Evolutionary conservation across 805 yeast species (phyloP).

Genomic region (Yarrowia sp.): DNA sequence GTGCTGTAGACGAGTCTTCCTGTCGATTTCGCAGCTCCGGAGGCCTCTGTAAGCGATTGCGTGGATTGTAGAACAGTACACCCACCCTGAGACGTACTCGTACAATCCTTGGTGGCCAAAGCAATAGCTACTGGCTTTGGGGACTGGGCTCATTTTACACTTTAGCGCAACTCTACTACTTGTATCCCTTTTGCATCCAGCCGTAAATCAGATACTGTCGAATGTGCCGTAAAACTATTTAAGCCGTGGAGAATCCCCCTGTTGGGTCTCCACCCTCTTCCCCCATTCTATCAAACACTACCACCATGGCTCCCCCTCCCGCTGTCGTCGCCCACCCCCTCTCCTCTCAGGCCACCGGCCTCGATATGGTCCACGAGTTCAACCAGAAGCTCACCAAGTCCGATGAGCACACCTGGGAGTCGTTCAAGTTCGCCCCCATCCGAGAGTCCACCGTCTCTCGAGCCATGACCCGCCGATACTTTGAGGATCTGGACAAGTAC

Average conservation of each 20-base stretch:
- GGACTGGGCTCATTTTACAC: background rate
- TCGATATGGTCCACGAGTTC: conserved; percentile 33
- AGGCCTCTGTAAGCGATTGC: too few species aligned
- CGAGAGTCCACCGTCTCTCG: conserved; percentile 80
- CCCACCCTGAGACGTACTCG: too few species aligned
- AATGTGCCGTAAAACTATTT: conserved; percentile 1
- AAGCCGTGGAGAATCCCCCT: background rate
- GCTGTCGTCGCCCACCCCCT: conserved; percentile 33
- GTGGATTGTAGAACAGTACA: too few species aligned
- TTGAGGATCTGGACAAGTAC: conserved; percentile 72
- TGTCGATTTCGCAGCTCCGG: too few species aligned
- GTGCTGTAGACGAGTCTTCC: too few species aligned
- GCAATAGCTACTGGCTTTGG: background rate
- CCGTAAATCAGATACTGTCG: conserved; percentile 27
- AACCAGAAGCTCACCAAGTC: conserved; percentile 37
- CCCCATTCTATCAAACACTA: background rate
- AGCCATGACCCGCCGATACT: conserved; percentile 80
- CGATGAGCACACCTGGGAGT: conserved; percentile 62
- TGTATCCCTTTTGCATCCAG: background rate
- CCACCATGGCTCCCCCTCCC: conserved; percentile 11
- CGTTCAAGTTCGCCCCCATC: conserved; percentile 72
- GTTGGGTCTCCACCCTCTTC: too few species aligned
- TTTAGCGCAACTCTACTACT: conserved; percentile 23
- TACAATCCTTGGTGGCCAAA: background rate
- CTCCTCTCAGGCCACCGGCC: conserved; percentile 30